Conservation (phyloP, 768 basidiomycete species). For the Pleurotus cornucopiae region DNA sequence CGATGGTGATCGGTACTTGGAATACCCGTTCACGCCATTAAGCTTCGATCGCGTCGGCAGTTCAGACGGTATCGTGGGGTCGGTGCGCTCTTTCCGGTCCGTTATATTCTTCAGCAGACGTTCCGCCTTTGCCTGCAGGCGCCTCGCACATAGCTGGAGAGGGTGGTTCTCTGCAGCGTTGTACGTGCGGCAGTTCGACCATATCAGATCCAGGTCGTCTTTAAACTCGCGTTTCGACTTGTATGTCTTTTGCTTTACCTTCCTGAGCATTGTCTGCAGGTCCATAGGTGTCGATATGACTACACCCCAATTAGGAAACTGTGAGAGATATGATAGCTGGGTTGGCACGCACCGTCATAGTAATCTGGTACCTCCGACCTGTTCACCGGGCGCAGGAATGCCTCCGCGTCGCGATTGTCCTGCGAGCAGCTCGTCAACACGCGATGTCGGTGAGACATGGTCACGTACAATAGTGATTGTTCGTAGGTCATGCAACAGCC, state of each 20-base stretch:
- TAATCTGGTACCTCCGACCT: slow-evolving; percentile 92
- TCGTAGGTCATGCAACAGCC: slow-evolving; percentile 80
- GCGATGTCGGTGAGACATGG: neutral
- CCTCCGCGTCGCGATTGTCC: slow-evolving; percentile 88
- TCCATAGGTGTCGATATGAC: slow-evolving; percentile 97
- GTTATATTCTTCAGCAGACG: slow-evolving; percentile 84
- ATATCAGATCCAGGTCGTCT: slow-evolving; percentile 92
- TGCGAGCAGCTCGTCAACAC: slow-evolving; percentile 17
- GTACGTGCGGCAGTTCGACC: slow-evolving; percentile 92
- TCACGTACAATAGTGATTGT: slow-evolving; percentile 61
- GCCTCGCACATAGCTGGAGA: slow-evolving; percentile 74
- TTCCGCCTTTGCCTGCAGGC: slow-evolving; percentile 82
- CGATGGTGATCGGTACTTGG: slow-evolving; percentile 36
- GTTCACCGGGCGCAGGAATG: slow-evolving; percentile 91
- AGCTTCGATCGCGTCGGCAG: slow-evolving; percentile 30
- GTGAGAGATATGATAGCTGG: slow-evolving; percentile 1
- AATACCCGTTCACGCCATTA: slow-evolving; percentile 39
- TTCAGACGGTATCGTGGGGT: slow-evolving; percentile 59
- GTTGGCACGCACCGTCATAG: slow-evolving; percentile 64
- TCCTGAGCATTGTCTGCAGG: slow-evolving; percentile 86
- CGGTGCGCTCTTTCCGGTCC: slow-evolving; percentile 78
- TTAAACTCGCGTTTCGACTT: slow-evolving; percentile 93
- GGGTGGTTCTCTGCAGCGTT: slow-evolving; percentile 92
- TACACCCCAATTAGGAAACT: slow-evolving; percentile 26
- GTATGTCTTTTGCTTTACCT: slow-evolving; percentile 89